phyloP scores from a whole-genome alignment of 352 stramenopile genomes.

The Globisporangium ultimum region DNA sequence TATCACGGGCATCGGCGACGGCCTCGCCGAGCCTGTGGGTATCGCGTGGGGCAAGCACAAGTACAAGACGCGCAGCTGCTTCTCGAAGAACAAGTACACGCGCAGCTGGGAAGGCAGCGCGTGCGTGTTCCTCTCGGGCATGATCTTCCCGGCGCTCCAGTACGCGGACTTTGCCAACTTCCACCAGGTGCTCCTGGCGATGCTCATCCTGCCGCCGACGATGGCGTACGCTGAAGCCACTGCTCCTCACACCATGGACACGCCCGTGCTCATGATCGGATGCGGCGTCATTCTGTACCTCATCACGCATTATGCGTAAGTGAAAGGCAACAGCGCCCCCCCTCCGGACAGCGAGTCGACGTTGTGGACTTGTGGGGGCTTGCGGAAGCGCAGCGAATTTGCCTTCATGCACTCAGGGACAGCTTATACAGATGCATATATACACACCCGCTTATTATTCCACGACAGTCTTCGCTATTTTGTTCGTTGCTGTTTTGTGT shows the following conservation, averaged over 20 bases:
- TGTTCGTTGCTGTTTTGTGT: too few relatives aligned
- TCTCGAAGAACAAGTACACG: slow-evolving; percentile 79
- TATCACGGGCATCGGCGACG: slow-evolving; percentile 76
- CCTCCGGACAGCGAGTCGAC: not conserved
- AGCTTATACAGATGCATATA: too few relatives aligned
- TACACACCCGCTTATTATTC: too few relatives aligned
- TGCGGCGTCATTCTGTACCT: slow-evolving; percentile 62
- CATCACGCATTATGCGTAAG: slow-evolving; percentile 25
- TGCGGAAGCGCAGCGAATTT: not conserved
- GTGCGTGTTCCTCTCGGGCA: slow-evolving; percentile 69
- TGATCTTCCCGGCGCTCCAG: slow-evolving; percentile 75
- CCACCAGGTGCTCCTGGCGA: slow-evolving; percentile 59
- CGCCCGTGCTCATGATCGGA: slow-evolving; percentile 72
- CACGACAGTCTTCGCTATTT: too few relatives aligned
- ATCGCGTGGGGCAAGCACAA: slow-evolving; percentile 83
- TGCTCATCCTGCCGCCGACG: slow-evolving; percentile 66
- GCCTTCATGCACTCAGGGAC: too few relatives aligned
- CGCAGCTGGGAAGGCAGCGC: slow-evolving; percentile 73
- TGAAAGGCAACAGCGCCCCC: not conserved
- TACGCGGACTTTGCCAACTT: slow-evolving; percentile 76
- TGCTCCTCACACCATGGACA: slow-evolving; percentile 78
- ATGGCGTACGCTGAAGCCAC: slow-evolving; percentile 80
- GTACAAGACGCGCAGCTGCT: slow-evolving; percentile 77
- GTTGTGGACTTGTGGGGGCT: not conserved
- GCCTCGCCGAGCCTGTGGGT: slow-evolving; percentile 69